Percentiles rank a stretch among this genome's conserved stretches.
phyloP scores from a whole-genome alignment of 2,329 filamentous ascomycete species.

The Fusarium chlamydosporum region DNA sequence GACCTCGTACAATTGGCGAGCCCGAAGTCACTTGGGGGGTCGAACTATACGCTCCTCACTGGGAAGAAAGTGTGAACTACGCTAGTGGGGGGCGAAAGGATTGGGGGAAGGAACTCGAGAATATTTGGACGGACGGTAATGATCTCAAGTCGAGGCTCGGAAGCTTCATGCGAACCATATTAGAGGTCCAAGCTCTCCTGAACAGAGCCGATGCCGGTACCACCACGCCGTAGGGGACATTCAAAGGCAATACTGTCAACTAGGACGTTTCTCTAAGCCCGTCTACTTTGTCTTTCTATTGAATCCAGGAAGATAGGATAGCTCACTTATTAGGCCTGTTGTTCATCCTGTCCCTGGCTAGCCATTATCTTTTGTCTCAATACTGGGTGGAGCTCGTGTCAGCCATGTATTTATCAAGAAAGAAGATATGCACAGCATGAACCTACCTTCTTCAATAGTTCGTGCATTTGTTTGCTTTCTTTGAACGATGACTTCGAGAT shows the following conservation, averaged over 20 bases:
- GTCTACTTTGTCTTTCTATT: constrained; percentile 15
- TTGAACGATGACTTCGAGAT: constrained; percentile 70
- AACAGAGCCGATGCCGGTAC: constrained; percentile 29
- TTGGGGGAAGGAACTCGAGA: constrained; percentile 51
- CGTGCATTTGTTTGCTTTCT: constrained; percentile 87
- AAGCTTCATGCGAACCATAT: constrained; percentile 52
- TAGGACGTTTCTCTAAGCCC: constrained; percentile 5
- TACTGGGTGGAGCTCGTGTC: constrained; percentile 52
- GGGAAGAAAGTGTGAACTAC: constrained; percentile 57
- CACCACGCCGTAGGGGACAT: constrained; percentile 20
- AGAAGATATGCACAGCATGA: neutral
- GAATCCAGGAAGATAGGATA: constrained; percentile 3
- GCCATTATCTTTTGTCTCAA: constrained; percentile 62
- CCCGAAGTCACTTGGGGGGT: constrained; percentile 52
- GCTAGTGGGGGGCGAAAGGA: constrained; percentile 49
- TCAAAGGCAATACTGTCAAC: constrained; percentile 21
- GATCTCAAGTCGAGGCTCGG: constrained; percentile 50
- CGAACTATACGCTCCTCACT: constrained; percentile 54
- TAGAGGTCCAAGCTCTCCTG: constrained; percentile 53
- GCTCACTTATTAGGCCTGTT: constrained; percentile 35
- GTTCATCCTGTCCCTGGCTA: constrained; percentile 50
- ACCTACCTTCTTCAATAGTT: constrained; percentile 86
- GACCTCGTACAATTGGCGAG: constrained; percentile 16
- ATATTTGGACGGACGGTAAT: constrained; percentile 54
- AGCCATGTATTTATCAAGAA: constrained; percentile 47